These are phyloP conservation scores for Lotmaria passim DNA, from an alignment of 208 protist genomes.

Conservation along the genomic window DNA sequence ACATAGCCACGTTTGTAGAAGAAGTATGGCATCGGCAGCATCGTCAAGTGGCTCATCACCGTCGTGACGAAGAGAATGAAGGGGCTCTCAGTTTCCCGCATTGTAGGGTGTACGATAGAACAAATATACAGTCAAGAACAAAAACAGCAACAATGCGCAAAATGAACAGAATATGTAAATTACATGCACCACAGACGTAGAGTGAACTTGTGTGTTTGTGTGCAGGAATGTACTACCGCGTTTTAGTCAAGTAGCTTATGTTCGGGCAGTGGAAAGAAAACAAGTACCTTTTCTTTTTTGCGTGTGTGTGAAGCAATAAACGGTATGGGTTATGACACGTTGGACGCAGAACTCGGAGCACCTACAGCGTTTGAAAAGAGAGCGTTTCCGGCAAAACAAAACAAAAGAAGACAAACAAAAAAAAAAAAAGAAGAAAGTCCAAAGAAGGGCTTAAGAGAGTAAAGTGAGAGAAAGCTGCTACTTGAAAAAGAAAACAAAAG, in stretches of 20 bases:
- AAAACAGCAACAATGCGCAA: conserved; percentile 7
- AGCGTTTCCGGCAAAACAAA: background rate
- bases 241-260: too few relatives aligned
- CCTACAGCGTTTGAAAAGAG: too few relatives aligned
- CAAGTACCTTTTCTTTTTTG: too few relatives aligned
- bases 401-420: background rate
- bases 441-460: background rate
- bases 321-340: too few relatives aligned
- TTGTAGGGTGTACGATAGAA: conserved; percentile 7
- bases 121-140: background rate
- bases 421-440: background rate
- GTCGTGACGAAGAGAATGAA: conserved; percentile 57
- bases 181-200: too few relatives aligned
- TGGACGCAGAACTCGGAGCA: too few relatives aligned
- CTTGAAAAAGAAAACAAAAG: too few relatives aligned
- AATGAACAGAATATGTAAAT: background rate
- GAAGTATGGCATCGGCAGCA: conserved; percentile 50
- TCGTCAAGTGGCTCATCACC: conserved; percentile 70
- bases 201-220: too few relatives aligned
- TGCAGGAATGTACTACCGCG: too few relatives aligned
- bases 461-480: too few relatives aligned
- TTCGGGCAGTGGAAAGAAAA: too few relatives aligned
- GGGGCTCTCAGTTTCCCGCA: conserved; percentile 40
- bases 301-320: too few relatives aligned
- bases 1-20: conserved; percentile 52